A percentile compares a stretch with the other conserved stretches of the same genome.
Evolutionary conservation across 2,329 filamentous ascomycete species (phyloP).

Genomic region (Penicillium sp.): DNA sequence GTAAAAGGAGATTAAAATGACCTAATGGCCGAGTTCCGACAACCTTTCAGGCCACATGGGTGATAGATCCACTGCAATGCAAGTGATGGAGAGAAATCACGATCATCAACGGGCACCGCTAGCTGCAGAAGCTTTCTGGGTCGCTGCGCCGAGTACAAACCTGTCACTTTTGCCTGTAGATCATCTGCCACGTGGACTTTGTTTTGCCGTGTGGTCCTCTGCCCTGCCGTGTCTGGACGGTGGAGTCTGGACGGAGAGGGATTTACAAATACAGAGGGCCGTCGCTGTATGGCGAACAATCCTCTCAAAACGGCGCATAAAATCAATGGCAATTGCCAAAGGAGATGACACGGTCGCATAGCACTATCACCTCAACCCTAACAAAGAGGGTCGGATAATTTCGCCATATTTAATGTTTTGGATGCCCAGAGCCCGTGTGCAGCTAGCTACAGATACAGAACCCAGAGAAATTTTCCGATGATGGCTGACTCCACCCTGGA

Average conservation of each 20-base stretch:
- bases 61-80: conserved; percentile 15
- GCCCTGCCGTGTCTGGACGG: conserved; percentile 13
- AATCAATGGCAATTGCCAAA: too few relatives aligned
- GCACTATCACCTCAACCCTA: not conserved
- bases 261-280: not conserved
- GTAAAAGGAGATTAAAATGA: conserved; percentile 1
- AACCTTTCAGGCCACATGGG: conserved; percentile 9
- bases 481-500: not conserved
- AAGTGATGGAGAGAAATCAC: conserved; percentile 18
- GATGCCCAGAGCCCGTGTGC: not conserved
- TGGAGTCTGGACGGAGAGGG: conserved; percentile 5
- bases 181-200: conserved; percentile 20
- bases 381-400: not conserved
- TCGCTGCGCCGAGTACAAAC: not conserved
- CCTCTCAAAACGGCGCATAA: too few relatives aligned
- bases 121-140: conserved; percentile 6
- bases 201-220: conserved; percentile 8
- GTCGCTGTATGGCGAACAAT: too few relatives aligned
- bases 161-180: conserved; percentile 12
- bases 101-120: conserved; percentile 13
- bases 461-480: not conserved
- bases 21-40: not conserved
- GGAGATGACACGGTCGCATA: not conserved
- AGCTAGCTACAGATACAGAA: not conserved
- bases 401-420: not conserved